A percentile compares a stretch with the other conserved stretches of the same genome.
Conservation (phyloP, 352 stramenopile genomes). For the Pythium dissotocum region DNA sequence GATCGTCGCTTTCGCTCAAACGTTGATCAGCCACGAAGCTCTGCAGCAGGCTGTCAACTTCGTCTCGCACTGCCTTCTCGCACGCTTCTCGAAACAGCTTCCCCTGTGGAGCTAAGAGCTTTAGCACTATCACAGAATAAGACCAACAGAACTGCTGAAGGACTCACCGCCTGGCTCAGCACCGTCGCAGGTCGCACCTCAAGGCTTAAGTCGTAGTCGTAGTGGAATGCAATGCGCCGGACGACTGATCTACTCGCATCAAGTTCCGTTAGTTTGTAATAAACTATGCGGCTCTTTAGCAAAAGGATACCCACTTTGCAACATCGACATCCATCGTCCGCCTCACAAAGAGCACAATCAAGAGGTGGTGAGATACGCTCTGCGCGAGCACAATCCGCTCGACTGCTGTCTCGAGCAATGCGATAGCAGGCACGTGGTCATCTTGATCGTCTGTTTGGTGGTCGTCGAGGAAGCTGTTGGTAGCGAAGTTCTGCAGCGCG, state of each 20-base stretch:
- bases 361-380: constrained; percentile 18
- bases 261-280: background rate
- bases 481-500: constrained; percentile 61
- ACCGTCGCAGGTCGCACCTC: constrained; percentile 15
- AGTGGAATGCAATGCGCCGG: constrained; percentile 43
- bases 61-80: constrained; percentile 11
- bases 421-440: constrained; percentile 28
- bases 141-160: background rate
- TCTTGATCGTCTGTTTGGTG: background rate
- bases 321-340: constrained; percentile 27
- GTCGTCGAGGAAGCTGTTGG: constrained; percentile 29
- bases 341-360: constrained; percentile 42
- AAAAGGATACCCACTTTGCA: constrained; percentile 37
- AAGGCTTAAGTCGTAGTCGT: constrained; percentile 35
- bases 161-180: constrained; percentile 9
- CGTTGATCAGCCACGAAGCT: background rate
- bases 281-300: too few relatives aligned
- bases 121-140: background rate
- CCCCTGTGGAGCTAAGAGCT: background rate
- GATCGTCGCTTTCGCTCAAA: background rate
- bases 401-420: constrained; percentile 38
- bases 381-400: constrained; percentile 51
- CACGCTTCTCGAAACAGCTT: constrained; percentile 11
- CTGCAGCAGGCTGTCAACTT: constrained; percentile 4
- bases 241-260: constrained; percentile 34